A percentile compares a stretch with the other conserved stretches of the same genome.
Conservation (phyloP, 2,329 filamentous ascomycete species). For the Exophiala oligosperma region DNA sequence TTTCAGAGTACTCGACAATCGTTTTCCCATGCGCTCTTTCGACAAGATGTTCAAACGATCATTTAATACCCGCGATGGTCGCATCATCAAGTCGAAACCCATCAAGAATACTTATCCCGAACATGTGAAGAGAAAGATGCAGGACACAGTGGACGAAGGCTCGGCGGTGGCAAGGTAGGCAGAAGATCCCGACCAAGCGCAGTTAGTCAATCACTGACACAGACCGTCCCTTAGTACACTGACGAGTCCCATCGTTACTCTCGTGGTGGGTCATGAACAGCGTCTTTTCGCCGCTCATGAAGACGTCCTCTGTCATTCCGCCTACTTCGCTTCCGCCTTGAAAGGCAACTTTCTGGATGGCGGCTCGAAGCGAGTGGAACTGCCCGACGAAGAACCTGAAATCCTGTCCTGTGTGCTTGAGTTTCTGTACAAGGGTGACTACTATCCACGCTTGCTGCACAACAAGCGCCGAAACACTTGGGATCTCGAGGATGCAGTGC, state of each 20-base stretch:
- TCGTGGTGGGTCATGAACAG: slow-evolving; percentile 79
- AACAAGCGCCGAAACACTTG: slow-evolving; percentile 84
- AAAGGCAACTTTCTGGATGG: slow-evolving; percentile 67
- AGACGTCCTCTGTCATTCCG: slow-evolving; percentile 82
- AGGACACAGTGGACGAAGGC: slow-evolving; percentile 70
- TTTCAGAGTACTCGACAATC: slow-evolving; percentile 28
- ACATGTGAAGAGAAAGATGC: slow-evolving; percentile 80
- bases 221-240: slow-evolving; percentile 42
- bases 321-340: slow-evolving; percentile 75
- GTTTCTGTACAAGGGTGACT: slow-evolving; percentile 96
- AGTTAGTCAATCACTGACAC: too few relatives aligned
- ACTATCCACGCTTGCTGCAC: slow-evolving; percentile 84
- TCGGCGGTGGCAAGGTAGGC: slow-evolving; percentile 45
- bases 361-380: slow-evolving; percentile 71
- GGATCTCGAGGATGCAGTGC: slow-evolving; percentile 73
- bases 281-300: slow-evolving; percentile 94
- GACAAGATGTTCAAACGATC: slow-evolving; percentile 88
- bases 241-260: slow-evolving; percentile 76
- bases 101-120: slow-evolving; percentile 74
- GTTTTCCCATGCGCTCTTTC: slow-evolving; percentile 32
- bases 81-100: slow-evolving; percentile 85
- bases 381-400: slow-evolving; percentile 79
- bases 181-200: neutral
- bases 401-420: slow-evolving; percentile 92
- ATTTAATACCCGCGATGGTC: slow-evolving; percentile 73